These are phyloP conservation scores for Coix lacrymajobi DNA, from an alignment of 176 grass and related monocot genomes.

Conservation along the genomic window DNA sequence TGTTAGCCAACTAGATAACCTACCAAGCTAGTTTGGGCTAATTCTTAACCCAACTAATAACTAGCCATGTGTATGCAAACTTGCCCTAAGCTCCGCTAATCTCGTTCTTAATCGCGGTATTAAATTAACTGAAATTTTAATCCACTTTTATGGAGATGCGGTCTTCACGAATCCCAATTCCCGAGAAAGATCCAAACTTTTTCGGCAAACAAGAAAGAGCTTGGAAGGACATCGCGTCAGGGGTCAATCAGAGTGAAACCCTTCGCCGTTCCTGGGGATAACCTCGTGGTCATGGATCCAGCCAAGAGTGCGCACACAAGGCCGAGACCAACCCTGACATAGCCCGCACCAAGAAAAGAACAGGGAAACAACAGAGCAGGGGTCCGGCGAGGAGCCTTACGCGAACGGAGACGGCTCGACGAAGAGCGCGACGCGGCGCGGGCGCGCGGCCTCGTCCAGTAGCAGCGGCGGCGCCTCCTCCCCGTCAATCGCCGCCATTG, in stretches of 20 bases:
- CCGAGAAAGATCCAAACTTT: constrained; percentile 21
- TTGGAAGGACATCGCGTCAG: not conserved
- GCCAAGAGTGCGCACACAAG: not conserved
- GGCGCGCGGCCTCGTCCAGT: constrained; percentile 31
- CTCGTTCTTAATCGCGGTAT: not conserved
- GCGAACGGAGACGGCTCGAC: constrained; percentile 72
- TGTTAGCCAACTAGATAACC: no score
- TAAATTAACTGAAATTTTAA: not conserved
- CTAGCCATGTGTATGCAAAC: no score
- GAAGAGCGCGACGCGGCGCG: constrained; percentile 66
- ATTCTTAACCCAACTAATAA: no score
- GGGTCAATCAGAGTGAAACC: not conserved
- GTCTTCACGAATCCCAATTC: not conserved
- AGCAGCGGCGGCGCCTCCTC: constrained; percentile 29
- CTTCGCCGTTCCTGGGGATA: not conserved
- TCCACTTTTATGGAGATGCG: not conserved
- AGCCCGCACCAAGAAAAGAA: not conserved
- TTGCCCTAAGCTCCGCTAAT: not conserved
- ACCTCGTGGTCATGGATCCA: not conserved
- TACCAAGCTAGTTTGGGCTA: no score
- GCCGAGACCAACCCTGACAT: not conserved
- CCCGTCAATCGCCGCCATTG: constrained; percentile 23
- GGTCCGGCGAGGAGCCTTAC: not conserved
- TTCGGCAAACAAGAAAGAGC: not conserved
- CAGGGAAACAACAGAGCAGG: not conserved